Evolutionary conservation across 2,329 filamentous ascomycete species (phyloP), one percentile per base, ranked within the genome.

Genomic region (Diplodia seriata): DNA sequence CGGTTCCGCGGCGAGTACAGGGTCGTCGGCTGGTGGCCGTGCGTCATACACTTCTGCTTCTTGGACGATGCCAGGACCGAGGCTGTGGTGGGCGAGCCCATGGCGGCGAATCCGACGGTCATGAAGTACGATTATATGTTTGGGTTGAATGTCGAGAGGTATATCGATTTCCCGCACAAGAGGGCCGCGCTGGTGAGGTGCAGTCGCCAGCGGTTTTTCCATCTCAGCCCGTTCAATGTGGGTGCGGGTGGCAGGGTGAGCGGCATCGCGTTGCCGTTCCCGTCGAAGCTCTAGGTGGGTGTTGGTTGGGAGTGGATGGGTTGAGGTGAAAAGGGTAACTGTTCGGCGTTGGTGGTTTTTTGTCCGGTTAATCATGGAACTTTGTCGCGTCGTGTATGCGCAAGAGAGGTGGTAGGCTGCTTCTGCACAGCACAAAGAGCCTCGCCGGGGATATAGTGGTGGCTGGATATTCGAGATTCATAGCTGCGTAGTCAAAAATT

Each of bases 51-150:
- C 71, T 88, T 86, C 75, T 83, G 84, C 72, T 87, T 87, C 76
- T 78, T 88, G 11, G 86, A 87, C 70, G 85, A 87, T 68, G 83
- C 84, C 26, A 82, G 86, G 3, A 87, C 85, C 0, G 81, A 76
- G 70, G 82, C 81, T 66, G 81, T 85, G 3, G 85, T 87, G 0
- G 89, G 89, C 69, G 91, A 94, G 81, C 91, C 91, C 40, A 90
- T 90, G 76, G 87, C 86, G 68, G 90, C 88, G 4, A 91, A 90
- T 73, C 85, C 83, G 36, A 90, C 87, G 0, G 88, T 93, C 11
- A 81, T 93, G 68, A 87, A 88, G 70, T 93, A 93, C 76, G 91
- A 93, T 72, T 85, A 91, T 66, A 86, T 89, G 63, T 89, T 92
- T 72, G 91, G 91, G 1, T 89, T 93, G 72, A 87, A 87, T 6